These are phyloP conservation scores for Coniochaeta sp. DNA, from an alignment of 2,329 filamentous ascomycete species.

Conservation along the genomic window DNA sequence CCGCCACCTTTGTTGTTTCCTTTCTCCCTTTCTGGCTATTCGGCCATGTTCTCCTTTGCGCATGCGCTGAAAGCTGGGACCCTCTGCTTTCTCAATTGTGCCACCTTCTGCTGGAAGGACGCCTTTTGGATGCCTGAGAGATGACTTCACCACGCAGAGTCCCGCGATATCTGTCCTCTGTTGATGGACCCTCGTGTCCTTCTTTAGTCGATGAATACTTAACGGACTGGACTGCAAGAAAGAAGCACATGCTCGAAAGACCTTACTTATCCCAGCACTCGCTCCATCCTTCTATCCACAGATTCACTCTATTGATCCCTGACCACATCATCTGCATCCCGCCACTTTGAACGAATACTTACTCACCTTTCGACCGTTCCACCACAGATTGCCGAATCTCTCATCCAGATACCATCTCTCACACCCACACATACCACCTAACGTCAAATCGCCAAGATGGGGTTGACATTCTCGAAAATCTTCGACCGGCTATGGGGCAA, in stretches of 20 bases:
- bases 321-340: background rate
- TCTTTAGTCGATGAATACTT: background rate
- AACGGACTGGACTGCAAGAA: background rate
- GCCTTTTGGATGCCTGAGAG: background rate
- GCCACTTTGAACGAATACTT: background rate
- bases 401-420: background rate
- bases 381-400: background rate
- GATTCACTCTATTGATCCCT: too few species aligned
- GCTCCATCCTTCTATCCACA: too few species aligned
- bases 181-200: background rate
- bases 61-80: background rate
- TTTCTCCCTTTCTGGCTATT: background rate
- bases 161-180: background rate
- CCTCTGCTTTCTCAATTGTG: background rate
- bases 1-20: conserved; percentile 1
- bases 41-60: background rate
- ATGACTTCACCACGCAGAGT: background rate
- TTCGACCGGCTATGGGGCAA: conserved; percentile 96
- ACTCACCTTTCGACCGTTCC: background rate
- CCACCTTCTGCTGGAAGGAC: background rate
- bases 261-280: too few species aligned
- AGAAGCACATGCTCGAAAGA: background rate
- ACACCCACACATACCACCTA: conserved; percentile 15
- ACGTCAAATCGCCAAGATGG: conserved; percentile 69
- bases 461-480: conserved; percentile 94